These are phyloP conservation scores for Aspergillus bombycis DNA, from an alignment of 2,329 filamentous ascomycete genomes.

Conservation along the genomic window DNA sequence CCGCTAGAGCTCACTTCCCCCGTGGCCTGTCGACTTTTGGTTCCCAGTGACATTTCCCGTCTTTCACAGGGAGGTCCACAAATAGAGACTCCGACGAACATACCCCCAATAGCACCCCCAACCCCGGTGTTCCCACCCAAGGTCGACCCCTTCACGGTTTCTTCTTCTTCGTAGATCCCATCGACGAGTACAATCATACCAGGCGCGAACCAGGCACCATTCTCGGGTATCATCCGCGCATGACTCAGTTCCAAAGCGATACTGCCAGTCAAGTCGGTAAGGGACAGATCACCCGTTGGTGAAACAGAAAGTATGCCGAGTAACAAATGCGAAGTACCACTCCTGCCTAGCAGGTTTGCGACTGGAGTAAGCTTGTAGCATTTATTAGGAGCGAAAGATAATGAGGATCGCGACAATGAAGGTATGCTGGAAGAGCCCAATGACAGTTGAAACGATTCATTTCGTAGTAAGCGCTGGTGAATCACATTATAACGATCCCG, in stretches of 20 bases:
- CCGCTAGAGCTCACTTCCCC: constrained; percentile 60
- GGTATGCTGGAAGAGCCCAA: constrained; percentile 65
- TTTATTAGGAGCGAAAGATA: constrained; percentile 60
- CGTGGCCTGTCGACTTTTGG: constrained; percentile 53
- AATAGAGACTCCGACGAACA: constrained; percentile 87
- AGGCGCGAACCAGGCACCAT: constrained; percentile 88
- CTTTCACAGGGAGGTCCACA: constrained; percentile 90
- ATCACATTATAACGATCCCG: constrained; percentile 90
- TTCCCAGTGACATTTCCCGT: constrained; percentile 75
- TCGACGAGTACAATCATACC: constrained; percentile 97
- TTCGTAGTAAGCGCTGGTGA: constrained; percentile 87
- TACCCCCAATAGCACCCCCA: constrained; percentile 88
- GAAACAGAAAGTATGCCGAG: constrained; percentile 80
- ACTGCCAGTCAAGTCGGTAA: constrained; percentile 86
- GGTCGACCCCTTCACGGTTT: constrained; percentile 65
- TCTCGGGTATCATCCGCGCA: constrained; percentile 78
- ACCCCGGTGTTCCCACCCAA: constrained; percentile 79
- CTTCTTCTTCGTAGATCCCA: constrained; percentile 95
- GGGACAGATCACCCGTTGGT: constrained; percentile 77
- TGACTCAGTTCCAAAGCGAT: constrained; percentile 82
- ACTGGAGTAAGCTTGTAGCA: constrained; percentile 90
- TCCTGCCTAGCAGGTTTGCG: constrained; percentile 73
- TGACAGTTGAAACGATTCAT: constrained; percentile 88
- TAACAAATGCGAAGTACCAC: constrained; percentile 81
- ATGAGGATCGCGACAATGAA: constrained; percentile 61